A percentile compares a stretch with the other conserved stretches of the same genome.
These are phyloP conservation scores for Eleusine indica DNA, from an alignment of 176 grass and related monocot genomes.

Conservation along the genomic window DNA sequence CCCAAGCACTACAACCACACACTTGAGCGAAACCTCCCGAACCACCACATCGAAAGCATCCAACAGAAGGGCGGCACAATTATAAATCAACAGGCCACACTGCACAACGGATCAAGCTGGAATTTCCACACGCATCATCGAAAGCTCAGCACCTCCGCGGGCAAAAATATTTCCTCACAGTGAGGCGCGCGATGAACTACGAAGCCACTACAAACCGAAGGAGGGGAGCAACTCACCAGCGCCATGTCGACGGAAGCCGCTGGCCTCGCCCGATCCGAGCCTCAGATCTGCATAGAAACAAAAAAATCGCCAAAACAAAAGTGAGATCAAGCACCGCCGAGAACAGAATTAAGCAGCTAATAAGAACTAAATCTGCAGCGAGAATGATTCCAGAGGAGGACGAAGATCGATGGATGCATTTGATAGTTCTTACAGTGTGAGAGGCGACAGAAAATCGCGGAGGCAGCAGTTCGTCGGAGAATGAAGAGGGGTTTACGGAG, in stretches of 20 bases:
- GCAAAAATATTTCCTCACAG: neutral
- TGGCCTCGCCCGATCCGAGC: slow-evolving; percentile 10
- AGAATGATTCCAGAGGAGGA: neutral
- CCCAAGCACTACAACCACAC: neutral
- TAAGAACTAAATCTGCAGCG: neutral
- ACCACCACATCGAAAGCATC: neutral
- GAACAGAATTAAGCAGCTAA: neutral
- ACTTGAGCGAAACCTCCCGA: neutral
- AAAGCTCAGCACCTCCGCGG: neutral
- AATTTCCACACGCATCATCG: neutral
- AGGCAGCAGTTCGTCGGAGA: neutral
- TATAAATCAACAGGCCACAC: neutral
- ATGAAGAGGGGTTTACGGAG: slow-evolving; percentile 6
- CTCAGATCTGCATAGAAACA: slow-evolving; percentile 31
- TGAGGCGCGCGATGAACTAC: neutral
- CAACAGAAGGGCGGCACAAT: neutral
- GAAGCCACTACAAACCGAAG: neutral
- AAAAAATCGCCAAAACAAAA: slow-evolving; percentile 10
- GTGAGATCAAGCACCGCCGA: neutral
- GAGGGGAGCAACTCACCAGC: slow-evolving; percentile 31
- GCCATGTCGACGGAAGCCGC: slow-evolving; percentile 40
- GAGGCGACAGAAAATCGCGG: slow-evolving; percentile 19
- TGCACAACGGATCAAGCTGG: neutral
- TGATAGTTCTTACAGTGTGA: neutral
- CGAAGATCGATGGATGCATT: too few species aligned